These are phyloP conservation scores for Danielia reshetovae DNA, from an alignment of 805 yeast species.

Conservation along the genomic window DNA sequence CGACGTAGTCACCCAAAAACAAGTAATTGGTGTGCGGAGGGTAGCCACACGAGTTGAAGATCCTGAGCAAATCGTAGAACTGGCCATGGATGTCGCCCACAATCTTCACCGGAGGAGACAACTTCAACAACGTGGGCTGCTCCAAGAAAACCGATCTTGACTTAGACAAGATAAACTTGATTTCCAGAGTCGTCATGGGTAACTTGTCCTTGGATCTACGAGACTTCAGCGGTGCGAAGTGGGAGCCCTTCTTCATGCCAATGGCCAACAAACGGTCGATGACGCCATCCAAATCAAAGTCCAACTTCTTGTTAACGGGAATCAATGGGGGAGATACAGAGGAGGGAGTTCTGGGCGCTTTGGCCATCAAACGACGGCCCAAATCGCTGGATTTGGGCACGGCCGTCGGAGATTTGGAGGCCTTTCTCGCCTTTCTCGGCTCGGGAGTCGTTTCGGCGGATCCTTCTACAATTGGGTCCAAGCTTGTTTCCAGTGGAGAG, in stretches of 20 bases:
- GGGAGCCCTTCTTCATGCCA: slow-evolving; percentile 28
- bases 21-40: slow-evolving; percentile 56
- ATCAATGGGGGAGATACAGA: slow-evolving; percentile 22
- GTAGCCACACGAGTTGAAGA: slow-evolving; percentile 55
- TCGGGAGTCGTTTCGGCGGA: slow-evolving; percentile 16
- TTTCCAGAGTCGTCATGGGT: slow-evolving; percentile 48
- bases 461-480: slow-evolving; percentile 23
- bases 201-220: slow-evolving; percentile 40
- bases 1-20: slow-evolving; percentile 58
- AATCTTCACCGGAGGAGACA: slow-evolving; percentile 76
- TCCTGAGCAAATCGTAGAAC: slow-evolving; percentile 49
- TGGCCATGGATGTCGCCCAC: slow-evolving; percentile 84
- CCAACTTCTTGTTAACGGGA: slow-evolving; percentile 17
- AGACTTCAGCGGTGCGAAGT: slow-evolving; percentile 9
- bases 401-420: slow-evolving; percentile 1
- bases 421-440: slow-evolving; percentile 5
- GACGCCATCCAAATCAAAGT: slow-evolving; percentile 57
- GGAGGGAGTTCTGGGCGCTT: slow-evolving; percentile 10
- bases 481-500: slow-evolving; percentile 9
- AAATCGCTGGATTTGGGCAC: slow-evolving; percentile 6
- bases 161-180: slow-evolving; percentile 53
- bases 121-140: slow-evolving; percentile 62
- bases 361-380: slow-evolving; percentile 1
- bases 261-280: slow-evolving; percentile 56
- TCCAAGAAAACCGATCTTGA: slow-evolving; percentile 57